Evolutionary conservation across 768 basidiomycete genomes (phyloP), one percentile per base, ranked within the genome.

Genomic region (Collybia sp.): DNA sequence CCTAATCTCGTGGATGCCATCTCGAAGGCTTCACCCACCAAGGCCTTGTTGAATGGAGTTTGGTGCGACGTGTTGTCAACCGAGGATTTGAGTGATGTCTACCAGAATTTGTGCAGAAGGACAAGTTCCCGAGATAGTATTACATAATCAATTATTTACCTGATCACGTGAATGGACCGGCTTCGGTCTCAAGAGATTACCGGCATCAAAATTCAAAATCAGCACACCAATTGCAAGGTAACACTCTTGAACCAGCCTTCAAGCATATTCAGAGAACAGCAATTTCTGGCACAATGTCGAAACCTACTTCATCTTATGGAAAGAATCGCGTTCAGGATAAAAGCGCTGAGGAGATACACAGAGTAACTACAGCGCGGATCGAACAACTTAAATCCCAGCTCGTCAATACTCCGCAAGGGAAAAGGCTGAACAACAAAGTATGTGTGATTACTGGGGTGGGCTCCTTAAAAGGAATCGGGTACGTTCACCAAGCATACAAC

Each of bases 391-490:
- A 83, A 60, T 70, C 76, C 0, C 90, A 92, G 48, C 71, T 93
- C 32, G 60, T 71, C 36, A 69, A 62, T 19, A 56, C 78, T 16
- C 71, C 81, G 25, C 75, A 83, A 35, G 65, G 71, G 20, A 69
- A 65, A 15, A 74, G 81, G 55, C 72, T 94, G 52, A 74, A 73
- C 58, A 81, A 75, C 51, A 94, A 92, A 63, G 88, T 93, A 18
- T 89, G 85, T 55, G 74, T 95, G 46, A 77, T 95, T 54, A 95
- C 93, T 0, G 93, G 93, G 13, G 91, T 85, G 25, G 86, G 88
- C 25, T 93, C 90, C 15, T 59, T 86, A 53, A 83, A 85, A 59
- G 93, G 93, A 13, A 96, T 96, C 49, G 93, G 93, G 85, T 93
- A 66, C 53, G 79, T 51, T 47, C 2, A 25, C 17, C 17, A 17